phyloP scores from a whole-genome alignment of 2,329 filamentous ascomycete species.

The Salinomyces thailandicus region DNA sequence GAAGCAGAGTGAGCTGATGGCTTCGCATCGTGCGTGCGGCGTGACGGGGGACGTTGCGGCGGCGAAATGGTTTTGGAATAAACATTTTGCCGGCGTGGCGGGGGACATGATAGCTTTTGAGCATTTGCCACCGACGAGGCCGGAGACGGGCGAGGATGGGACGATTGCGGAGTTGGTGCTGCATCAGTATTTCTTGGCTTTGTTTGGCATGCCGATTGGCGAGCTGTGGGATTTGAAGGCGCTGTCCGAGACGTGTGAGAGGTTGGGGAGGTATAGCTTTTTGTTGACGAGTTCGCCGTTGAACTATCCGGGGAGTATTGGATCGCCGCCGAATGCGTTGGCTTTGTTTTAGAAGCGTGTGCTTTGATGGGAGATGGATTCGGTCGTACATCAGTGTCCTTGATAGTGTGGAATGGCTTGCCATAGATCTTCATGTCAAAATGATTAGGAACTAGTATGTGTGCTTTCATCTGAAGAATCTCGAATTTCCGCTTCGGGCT shows the following conservation, averaged over 20 bases:
- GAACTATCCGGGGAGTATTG: slow-evolving; percentile 32
- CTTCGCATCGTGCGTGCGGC: slow-evolving; percentile 27
- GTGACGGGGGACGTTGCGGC: slow-evolving; percentile 40
- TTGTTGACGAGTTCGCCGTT: slow-evolving; percentile 35
- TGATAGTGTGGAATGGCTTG: too few species aligned
- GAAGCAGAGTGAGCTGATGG: slow-evolving; percentile 32
- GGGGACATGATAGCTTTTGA: slow-evolving; percentile 48
- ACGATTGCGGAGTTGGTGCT: slow-evolving; percentile 17
- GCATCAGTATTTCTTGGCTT: slow-evolving; percentile 32
- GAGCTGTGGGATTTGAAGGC: slow-evolving; percentile 37
- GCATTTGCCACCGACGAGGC: slow-evolving; percentile 22
- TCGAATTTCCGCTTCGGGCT: too few species aligned
- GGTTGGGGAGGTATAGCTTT: slow-evolving; percentile 32
- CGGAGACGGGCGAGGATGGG: slow-evolving; percentile 16
- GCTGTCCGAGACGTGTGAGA: slow-evolving; percentile 29
- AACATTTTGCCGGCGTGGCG: slow-evolving; percentile 45
- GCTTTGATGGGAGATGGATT: too few species aligned
- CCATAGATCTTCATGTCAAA: too few species aligned
- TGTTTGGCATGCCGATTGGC: slow-evolving; percentile 37
- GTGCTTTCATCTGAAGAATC: too few species aligned
- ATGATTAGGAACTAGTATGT: too few species aligned
- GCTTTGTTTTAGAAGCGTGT: slow-evolving; percentile 20
- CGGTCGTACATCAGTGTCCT: too few species aligned
- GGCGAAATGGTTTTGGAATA: slow-evolving; percentile 49
- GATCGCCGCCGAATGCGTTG: slow-evolving; percentile 24